Conservation (phyloP, 495 filamentous ascomycete species). For the Terfezia boudieri region DNA sequence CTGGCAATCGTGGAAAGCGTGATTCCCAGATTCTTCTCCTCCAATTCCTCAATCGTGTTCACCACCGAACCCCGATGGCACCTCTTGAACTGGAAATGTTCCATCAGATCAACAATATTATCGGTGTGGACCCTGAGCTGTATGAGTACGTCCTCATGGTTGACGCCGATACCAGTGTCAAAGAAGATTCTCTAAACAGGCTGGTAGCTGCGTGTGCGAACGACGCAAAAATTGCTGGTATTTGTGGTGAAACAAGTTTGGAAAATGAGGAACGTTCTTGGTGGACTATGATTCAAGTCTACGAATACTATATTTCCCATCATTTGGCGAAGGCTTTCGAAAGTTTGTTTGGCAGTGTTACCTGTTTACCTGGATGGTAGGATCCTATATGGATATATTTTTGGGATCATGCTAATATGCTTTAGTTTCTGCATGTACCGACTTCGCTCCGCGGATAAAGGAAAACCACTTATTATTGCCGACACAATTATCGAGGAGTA, state of each 20-base stretch:
- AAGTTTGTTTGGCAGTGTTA: conserved; percentile 84
- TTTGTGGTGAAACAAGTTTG: conserved; percentile 91
- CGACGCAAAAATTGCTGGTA: conserved; percentile 87
- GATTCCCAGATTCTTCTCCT: conserved; percentile 74
- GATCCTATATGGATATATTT: not conserved
- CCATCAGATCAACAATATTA: conserved; percentile 98
- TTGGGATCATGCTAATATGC: conserved; percentile 5
- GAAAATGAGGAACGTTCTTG: conserved; percentile 85
- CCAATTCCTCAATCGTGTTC: conserved; percentile 91
- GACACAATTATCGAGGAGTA: conserved; percentile 75
- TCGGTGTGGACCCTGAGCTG: conserved; percentile 88
- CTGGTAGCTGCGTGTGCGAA: conserved; percentile 84
- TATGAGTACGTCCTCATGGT: conserved; percentile 97
- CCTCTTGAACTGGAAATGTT: conserved; percentile 94
- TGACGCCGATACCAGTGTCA: conserved; percentile 89
- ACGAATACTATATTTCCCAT: conserved; percentile 96
- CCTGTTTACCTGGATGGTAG: conserved; percentile 95
- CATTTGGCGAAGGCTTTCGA: conserved; percentile 87
- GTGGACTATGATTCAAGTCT: conserved; percentile 99
- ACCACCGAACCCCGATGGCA: conserved; percentile 80
- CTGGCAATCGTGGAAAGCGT: conserved; percentile 93
- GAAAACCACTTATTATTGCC: conserved; percentile 76
- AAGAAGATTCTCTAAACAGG: conserved; percentile 76
- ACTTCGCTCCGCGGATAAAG: conserved; percentile 73
- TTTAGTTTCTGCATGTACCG: conserved; percentile 97